phyloP scores from a whole-genome alignment of 192 early-diverging fungal genomes.

The Lunasporangiospora selenospora region DNA sequence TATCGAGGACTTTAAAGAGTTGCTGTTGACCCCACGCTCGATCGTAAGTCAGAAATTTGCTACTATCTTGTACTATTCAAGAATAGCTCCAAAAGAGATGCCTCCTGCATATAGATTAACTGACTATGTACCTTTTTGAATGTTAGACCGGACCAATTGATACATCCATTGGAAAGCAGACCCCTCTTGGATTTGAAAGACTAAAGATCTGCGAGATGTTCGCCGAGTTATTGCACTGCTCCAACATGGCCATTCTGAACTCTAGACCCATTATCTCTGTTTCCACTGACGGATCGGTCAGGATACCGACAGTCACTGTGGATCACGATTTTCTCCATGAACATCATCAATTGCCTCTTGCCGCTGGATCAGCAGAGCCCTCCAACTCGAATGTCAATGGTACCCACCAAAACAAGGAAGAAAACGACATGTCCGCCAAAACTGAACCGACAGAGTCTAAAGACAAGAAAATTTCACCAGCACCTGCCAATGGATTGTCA shows the following conservation, averaged over 20 bases:
- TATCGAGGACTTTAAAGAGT: slow-evolving; percentile 76
- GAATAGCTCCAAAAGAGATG: too few relatives aligned
- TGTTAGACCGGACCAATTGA: slow-evolving; percentile 63
- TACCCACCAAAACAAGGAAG: background rate
- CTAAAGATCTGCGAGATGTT: slow-evolving; percentile 97
- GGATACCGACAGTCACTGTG: slow-evolving; percentile 16
- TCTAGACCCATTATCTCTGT: slow-evolving; percentile 38
- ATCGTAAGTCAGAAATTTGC: slow-evolving; percentile 65
- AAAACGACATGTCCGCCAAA: background rate
- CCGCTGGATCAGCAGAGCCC: background rate
- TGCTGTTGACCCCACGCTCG: slow-evolving; percentile 78
- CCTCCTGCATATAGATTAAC: too few relatives aligned
- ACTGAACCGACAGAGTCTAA: background rate
- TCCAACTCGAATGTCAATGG: background rate
- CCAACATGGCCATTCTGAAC: slow-evolving; percentile 84
- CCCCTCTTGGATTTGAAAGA: slow-evolving; percentile 92
- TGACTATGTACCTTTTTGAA: too few relatives aligned
- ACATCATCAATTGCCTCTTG: background rate
- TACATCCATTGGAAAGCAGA: slow-evolving; percentile 81
- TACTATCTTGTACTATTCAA: too few relatives aligned
- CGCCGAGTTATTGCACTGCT: slow-evolving; percentile 96
- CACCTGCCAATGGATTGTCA: too few relatives aligned
- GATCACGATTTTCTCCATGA: slow-evolving; percentile 7
- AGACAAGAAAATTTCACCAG: too few relatives aligned
- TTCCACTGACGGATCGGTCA: slow-evolving; percentile 45